Evolutionary conservation across 257 asterid genomes (phyloP).

Genomic region (Nyctanthes arbortristis): DNA sequence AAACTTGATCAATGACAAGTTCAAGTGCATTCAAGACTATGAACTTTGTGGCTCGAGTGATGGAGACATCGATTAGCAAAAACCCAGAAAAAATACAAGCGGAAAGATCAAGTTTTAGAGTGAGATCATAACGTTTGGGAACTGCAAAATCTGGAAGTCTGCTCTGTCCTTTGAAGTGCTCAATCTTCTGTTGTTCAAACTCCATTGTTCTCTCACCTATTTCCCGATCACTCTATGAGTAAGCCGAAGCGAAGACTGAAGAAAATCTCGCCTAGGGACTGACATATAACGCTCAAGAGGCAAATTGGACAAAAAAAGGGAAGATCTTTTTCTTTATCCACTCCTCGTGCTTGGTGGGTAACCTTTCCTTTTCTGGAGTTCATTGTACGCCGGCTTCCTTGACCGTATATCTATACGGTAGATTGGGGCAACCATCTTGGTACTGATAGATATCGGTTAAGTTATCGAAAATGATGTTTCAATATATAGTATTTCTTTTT

Average conservation of each 20-base stretch:
- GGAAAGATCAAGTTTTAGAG: slow-evolving; percentile 33
- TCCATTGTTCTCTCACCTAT: no score
- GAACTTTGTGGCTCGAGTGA: slow-evolving; percentile 21
- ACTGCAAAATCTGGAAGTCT: slow-evolving; percentile 42
- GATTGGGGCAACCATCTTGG: no score
- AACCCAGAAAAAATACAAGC: slow-evolving; percentile 31
- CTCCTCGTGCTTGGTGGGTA: no score
- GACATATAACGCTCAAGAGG: not conserved
- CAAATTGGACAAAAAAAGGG: no score
- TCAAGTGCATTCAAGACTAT: slow-evolving; percentile 34
- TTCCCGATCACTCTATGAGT: no score
- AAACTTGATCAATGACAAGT: slow-evolving; percentile 26
- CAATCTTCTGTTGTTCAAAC: slow-evolving; percentile 19
- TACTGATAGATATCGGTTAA: no score
- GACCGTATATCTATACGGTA: no score
- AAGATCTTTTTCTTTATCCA: not conserved
- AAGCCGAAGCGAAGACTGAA: not conserved
- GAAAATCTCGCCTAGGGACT: not conserved
- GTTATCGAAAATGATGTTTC: no score
- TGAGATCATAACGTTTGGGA: slow-evolving; percentile 41
- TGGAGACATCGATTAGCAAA: slow-evolving; percentile 22
- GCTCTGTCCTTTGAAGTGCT: slow-evolving; percentile 32
- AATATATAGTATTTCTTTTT: no score
- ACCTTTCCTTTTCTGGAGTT: no score
- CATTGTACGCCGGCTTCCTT: no score